These are phyloP conservation scores for Fusarium paranaense DNA, from an alignment of 2,329 filamentous ascomycete genomes.

Conservation along the genomic window DNA sequence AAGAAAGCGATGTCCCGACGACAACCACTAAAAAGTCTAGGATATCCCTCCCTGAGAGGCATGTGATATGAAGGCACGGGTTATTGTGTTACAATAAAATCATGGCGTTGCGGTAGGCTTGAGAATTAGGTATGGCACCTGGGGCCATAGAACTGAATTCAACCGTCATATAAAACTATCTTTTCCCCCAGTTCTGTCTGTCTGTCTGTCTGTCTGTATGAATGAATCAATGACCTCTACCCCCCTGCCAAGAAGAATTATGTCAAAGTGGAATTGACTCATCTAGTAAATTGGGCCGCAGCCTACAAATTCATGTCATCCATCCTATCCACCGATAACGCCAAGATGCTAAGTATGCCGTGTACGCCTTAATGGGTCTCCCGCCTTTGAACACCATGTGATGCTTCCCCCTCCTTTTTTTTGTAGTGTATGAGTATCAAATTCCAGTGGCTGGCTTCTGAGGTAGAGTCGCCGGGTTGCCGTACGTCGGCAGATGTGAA, in stretches of 20 bases:
- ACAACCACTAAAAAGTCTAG: conserved; percentile 36
- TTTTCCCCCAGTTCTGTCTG: conserved; percentile 2
- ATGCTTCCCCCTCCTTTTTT: conserved; percentile 41
- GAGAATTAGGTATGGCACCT: conserved; percentile 45
- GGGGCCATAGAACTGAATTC: conserved; percentile 50
- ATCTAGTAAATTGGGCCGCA: conserved; percentile 45
- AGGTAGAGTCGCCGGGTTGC: conserved; percentile 69
- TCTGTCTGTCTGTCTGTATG: neutral
- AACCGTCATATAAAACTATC: conserved; percentile 47
- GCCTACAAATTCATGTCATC: conserved; percentile 48
- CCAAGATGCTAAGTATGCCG: conserved; percentile 54
- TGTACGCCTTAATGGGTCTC: conserved; percentile 48
- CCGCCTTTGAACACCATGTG: conserved; percentile 44
- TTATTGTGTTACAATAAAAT: conserved; percentile 51
- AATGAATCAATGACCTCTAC: neutral
- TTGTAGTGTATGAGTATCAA: conserved; percentile 45
- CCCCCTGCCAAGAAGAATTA: conserved; percentile 31
- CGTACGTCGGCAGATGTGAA: conserved; percentile 66
- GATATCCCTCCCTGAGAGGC: conserved; percentile 40
- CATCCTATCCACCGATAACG: conserved; percentile 53
- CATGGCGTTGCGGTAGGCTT: conserved; percentile 54
- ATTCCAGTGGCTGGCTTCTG: conserved; percentile 68
- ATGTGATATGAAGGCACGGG: conserved; percentile 46
- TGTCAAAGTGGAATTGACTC: conserved; percentile 46
- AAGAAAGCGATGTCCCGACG: conserved; percentile 36